Percentiles rank a stretch among this genome's conserved stretches.
Conservation (phyloP, 371 early-diverging fungal genomes). For the Mucor piriformis region DNA sequence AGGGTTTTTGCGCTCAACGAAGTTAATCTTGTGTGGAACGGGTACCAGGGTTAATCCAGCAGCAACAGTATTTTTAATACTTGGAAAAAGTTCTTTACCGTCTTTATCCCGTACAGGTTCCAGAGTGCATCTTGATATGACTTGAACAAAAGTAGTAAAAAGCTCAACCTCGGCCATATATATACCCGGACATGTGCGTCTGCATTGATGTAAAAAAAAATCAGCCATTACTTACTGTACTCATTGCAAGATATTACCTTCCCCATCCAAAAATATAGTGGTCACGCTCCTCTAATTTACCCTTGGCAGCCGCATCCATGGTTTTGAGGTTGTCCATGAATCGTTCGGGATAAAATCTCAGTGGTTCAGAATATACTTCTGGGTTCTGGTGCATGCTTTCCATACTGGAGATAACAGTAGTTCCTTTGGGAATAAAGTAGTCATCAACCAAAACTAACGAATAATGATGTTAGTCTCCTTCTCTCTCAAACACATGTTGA, state of each 20-base stretch:
- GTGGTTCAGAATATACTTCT: constrained; percentile 9
- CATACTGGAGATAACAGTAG: constrained; percentile 6
- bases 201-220: background rate
- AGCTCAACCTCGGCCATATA: constrained; percentile 14
- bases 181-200: constrained; percentile 24
- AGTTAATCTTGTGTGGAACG: background rate
- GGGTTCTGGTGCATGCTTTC: constrained; percentile 16
- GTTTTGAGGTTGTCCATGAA: constrained; percentile 12
- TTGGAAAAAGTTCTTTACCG: background rate
- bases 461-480: background rate
- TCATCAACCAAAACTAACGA: background rate
- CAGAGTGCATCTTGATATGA: constrained; percentile 11
- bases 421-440: constrained; percentile 15
- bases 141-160: background rate
- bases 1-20: background rate
- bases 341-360: constrained; percentile 16
- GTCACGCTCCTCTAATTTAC: constrained; percentile 14
- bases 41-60: background rate
- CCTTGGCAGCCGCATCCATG: constrained; percentile 17
- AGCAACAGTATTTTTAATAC: background rate
- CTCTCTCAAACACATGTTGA: background rate
- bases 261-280: constrained; percentile 28
- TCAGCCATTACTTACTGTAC: background rate
- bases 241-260: constrained; percentile 3
- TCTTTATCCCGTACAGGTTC: background rate